Conservation (phyloP, 306 rosid genomes). For the Cucurbita pepo region DNA sequence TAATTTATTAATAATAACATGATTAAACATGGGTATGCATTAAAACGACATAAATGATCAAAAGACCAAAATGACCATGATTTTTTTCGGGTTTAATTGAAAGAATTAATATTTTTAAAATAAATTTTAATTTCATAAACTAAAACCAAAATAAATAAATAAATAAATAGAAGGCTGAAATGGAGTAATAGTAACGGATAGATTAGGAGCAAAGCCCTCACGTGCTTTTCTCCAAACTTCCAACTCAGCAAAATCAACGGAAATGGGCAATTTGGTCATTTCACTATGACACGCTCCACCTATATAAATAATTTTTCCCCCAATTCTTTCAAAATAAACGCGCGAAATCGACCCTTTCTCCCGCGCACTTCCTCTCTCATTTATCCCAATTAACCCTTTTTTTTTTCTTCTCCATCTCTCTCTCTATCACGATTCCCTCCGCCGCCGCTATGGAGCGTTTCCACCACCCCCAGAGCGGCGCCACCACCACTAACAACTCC, state of each 20-base stretch:
- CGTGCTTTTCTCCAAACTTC: not conserved
- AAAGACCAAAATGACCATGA: not conserved
- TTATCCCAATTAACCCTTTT: not conserved
- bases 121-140: not conserved
- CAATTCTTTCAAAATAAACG: conserved; percentile 20
- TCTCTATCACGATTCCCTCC: not conserved
- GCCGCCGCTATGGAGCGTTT: conserved; percentile 24
- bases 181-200: not conserved
- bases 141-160: no score
- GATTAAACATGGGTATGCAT: not conserved
- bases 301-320: not conserved
- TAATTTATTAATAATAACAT: not conserved
- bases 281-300: conserved; percentile 3
- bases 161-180: not conserved
- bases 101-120: not conserved
- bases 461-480: conserved; percentile 17
- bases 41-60: not conserved
- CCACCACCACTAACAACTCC: conserved; percentile 4
- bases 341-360: conserved; percentile 31
- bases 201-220: not conserved
- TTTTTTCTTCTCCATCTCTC: not conserved
- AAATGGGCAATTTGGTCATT: not conserved
- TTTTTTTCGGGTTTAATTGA: no score
- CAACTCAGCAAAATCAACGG: conserved; percentile 4
- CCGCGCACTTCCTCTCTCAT: conserved; percentile 19